Base-by-base conservation (phyloP, 2,329 filamentous ascomycete species). In the Hysterium pulicare region DNA sequence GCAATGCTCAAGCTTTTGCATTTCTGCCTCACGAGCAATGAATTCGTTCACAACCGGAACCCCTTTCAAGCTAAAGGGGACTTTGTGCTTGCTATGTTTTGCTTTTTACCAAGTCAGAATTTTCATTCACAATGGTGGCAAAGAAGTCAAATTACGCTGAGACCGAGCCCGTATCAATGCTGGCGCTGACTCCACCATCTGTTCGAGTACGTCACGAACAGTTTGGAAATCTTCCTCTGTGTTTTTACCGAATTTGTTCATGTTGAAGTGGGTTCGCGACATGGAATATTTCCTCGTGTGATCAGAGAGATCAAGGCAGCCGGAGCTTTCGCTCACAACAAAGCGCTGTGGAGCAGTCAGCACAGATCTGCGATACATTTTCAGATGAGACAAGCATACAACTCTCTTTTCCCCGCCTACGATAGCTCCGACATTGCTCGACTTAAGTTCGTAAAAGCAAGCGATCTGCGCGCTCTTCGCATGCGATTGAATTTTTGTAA, bases 341-440 rank as follows among this genome's bases (percentile, higher is more conserved):
- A 55, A 51, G 34, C 46, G 40, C 51, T 55, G 23, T 33, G 22
- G 4, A 16, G 33, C 26, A 23, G 34, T 48, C 34, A 46, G 36
- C 24, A 24, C 21, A 39, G n/a, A n/a, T n/a, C n/a, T n/a, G n/a
- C 4, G 41, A 26, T 40, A 32, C 28, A n/a, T 33, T 46, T 20
- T 16, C 15, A 35, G 20, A 49, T 44, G n/a, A n/a, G n/a, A n/a
- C n/a, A n/a, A n/a, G n/a, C n/a, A 22, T 53, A 55, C 55, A 23
- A 16, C 56, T 35, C 50, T 46, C 39, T 53, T 45, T 30, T 43
- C n/a, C 40, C 47, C 44, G 8, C 55, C 57, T 15, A 60, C 53
- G 38, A 60, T 55, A 41, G 37, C 53, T 20, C 57, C 54, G n/a
- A 59, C 53, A 32, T 58, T 57, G 47, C 50, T 54, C 3, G 47